These are phyloP conservation scores for Cryoendolithus antarcticus DNA, from an alignment of 2,329 filamentous ascomycete genomes.

Conservation along the genomic window DNA sequence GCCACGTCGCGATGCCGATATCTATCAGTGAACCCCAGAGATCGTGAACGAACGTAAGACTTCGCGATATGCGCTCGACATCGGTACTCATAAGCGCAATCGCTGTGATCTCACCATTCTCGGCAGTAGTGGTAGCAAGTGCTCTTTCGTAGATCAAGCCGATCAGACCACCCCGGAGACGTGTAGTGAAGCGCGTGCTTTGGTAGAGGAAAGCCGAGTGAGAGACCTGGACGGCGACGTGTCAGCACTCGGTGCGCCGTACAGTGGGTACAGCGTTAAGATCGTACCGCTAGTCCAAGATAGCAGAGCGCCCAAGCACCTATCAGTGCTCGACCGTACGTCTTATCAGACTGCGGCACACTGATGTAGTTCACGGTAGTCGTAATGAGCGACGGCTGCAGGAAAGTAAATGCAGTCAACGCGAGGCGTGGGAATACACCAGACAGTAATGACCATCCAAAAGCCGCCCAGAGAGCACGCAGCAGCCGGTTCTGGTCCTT, in stretches of 20 bases:
- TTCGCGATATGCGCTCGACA: constrained; percentile 8
- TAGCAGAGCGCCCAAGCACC: constrained; percentile 23
- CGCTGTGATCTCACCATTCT: constrained; percentile 7
- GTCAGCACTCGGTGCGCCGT: no score
- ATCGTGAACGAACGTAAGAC: constrained; percentile 8
- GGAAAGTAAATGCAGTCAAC: constrained; percentile 26
- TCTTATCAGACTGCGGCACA: background rate
- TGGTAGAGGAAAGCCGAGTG: constrained; percentile 8
- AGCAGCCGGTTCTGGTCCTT: constrained; percentile 14
- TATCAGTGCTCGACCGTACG: constrained; percentile 17
- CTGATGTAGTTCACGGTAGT: constrained; percentile 4
- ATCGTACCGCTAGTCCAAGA: constrained; percentile 14
- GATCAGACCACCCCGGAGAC: constrained; percentile 9
- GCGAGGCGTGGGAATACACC: constrained; percentile 21
- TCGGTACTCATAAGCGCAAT: constrained; percentile 13
- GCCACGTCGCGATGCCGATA: constrained; percentile 11
- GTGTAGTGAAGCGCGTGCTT: constrained; percentile 10
- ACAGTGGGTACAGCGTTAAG: no score
- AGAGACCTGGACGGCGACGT: constrained; percentile 1
- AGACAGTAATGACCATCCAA: constrained; percentile 20
- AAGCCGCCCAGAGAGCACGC: constrained; percentile 14
- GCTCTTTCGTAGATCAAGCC: constrained; percentile 9
- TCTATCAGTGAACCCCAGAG: constrained; percentile 13
- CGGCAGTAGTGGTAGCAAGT: constrained; percentile 5
- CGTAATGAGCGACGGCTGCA: constrained; percentile 26